Evolutionary conservation across 2,329 filamentous ascomycete species (phyloP), one percentile per base, ranked within the genome.

Genomic region (Xylogone sp.): DNA sequence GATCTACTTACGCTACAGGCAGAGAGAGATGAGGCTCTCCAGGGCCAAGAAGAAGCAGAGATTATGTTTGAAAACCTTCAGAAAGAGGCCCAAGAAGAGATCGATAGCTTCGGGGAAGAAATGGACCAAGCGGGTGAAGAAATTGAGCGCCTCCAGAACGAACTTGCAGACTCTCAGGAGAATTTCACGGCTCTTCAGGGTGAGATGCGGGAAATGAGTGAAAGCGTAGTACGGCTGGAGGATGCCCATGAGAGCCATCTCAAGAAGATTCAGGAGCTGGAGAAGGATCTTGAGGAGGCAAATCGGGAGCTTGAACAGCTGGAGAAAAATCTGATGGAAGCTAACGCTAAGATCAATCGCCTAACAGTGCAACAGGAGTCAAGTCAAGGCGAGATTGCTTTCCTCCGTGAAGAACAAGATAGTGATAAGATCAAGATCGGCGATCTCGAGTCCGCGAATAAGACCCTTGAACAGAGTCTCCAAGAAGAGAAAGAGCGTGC

Each of bases 401-500:
- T 99, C 78, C 70, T 99, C 47, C 86, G 94, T 1, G 94, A 99
- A 66, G 94, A 99, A 73, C 94, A 99, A 69, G 94, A 99, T 70
- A 83, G 82, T 18, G 94, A 99, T 75, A 99, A 99, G 78, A 96
- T 99, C 67, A 92, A 91, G 70, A 97, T 99, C 62, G 90, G 93
- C 34, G 91, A 97, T 64, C 77, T 97, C 7, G 92, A 97, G 65
- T 88, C 90, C 8, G 84, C 86, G 13, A 73, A 97, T 34, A 88
- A 89, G 61, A 87, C 83, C 51, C 81, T 84, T n/a, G 88, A 95
- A 66, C 83, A 90, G 63, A 82, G 76, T 46, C 74, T 96, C n/a
- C 82, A 87, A 51, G 91, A 94, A 48, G 91, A 96, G 68, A 88
- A 87, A 68, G 92, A 97, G 54, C 84, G 83, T 45, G 76, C 79